Evolutionary conservation across 345 rosid genomes (phyloP).

Genomic region (Kernera saxatilis): DNA sequence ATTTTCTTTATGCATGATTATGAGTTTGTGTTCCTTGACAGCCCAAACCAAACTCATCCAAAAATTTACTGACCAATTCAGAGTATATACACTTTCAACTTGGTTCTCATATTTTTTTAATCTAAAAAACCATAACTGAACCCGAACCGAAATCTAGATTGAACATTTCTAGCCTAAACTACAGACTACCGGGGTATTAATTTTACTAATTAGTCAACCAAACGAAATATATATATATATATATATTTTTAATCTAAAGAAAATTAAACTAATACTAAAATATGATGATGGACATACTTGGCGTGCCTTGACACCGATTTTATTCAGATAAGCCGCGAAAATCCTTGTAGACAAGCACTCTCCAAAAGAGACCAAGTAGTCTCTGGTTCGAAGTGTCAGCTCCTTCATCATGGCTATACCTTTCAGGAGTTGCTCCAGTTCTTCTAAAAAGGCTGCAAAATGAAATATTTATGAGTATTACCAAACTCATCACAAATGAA

Average conservation of each 20-base stretch:
- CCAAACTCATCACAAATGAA: conserved; percentile 15
- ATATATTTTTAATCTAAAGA: background rate
- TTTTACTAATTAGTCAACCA: conserved; percentile 3
- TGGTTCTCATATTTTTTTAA: background rate
- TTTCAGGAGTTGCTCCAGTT: conserved; percentile 83
- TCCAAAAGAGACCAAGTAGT: conserved; percentile 94
- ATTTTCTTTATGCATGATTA: no score
- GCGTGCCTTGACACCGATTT: conserved; percentile 74
- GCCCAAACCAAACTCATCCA: background rate
- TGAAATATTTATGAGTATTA: background rate
- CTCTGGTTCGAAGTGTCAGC: conserved; percentile 75
- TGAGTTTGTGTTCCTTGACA: background rate
- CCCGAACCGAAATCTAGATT: background rate
- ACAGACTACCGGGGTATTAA: background rate
- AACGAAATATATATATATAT: background rate
- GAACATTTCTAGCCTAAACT: background rate
- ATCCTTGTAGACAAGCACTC: conserved; percentile 97
- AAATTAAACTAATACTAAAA: background rate
- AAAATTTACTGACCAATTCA: conserved; percentile 4
- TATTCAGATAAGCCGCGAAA: conserved; percentile 85
- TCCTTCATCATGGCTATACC: conserved; percentile 98
- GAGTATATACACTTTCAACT: background rate
- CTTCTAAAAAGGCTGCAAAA: conserved; percentile 63
- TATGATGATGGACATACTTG: conserved; percentile 54
- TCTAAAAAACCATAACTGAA: background rate